Base-by-base conservation (phyloP, 768 basidiomycete species). In the Mycena venus region DNA sequence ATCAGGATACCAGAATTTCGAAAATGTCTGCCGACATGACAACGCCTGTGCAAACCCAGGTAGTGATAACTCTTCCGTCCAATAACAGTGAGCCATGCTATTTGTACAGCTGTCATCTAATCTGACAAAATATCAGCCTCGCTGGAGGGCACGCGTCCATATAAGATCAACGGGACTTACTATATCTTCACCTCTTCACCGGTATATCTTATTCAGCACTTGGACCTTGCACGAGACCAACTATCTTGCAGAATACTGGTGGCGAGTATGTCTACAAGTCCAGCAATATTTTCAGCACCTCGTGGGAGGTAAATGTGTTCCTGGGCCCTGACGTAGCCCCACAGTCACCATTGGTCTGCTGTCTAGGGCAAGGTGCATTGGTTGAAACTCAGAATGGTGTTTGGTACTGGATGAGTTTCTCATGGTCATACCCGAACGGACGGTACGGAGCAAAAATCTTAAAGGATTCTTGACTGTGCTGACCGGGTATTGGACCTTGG, bases 141-240 rank as follows among this genome's bases (percentile, higher is more conserved):
- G 6, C 44, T 75, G 31, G 76, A 77, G 42, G 76, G 76, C 9
- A 72, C 76, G 36, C 69, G 76, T 29, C 69, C 71, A 21, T 78
- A 78, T 51, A 78, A 78, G 44, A 58, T 59, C 31, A 72, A 76
- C 59, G 77, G 75, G 49, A 32, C 51, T 15, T 78, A 76, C 47
- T 76, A 78, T 60, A 78, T 78, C 56, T 75, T 78, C 59, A 66
- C 58, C 70, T 70, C 70, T 25, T 75, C 31, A 23, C 76, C 76
- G 44, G 62, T 34, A 49, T 21, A 29, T 63, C 44, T 47, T 47
- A 6, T n/a, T 29, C 15, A 44, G 10, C 36, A 6, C 31, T 44
- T 10, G 58, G 25, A 27, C 27, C n/a, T 27, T 36, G 36, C 23
- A 62, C 31, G 27, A 14, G 15, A 44, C 36, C 21, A 34, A 60